Base-by-base conservation (phyloP, 768 basidiomycete species). In the Leccinellum luteum region DNA sequence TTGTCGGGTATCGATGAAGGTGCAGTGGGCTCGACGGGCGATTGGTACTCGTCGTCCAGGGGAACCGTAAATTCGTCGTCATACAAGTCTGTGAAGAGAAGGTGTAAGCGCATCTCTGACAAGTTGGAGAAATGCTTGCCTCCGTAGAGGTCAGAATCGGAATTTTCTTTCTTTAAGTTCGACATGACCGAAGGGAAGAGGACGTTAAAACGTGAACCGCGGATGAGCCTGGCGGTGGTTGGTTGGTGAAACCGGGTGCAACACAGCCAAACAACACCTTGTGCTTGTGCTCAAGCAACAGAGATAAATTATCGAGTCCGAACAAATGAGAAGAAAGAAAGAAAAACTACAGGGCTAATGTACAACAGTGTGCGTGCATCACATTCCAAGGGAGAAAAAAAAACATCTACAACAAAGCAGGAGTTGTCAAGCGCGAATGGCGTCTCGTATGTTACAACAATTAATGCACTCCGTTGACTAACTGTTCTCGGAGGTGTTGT, bases 391-490 rank as follows among this genome's bases (percentile, higher is more conserved):
- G 54, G 47, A 5, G 44, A 5, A 7, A 23, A n/a, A 44, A 57
- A 51, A 54, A 21, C 38, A 48, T 66, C 63, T 63, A 60, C 60
- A 45, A 47, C 23, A 56, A 55, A 56, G 52, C 51, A 48, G 14
- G 35, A 17, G 49, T 23, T 27, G 32, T 19, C 10, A 25, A 27
- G 38, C 27, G 48, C 15, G 10, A 17, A 45, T 14, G 14, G 27
- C 53, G 55, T 47, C 44, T 45, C 32, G 17, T 50, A 19, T 6
- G 17, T 56, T n/a, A n/a, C n/a, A n/a, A n/a, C n/a, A n/a, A n/a
- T n/a, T 72, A 82, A 69, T 81, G 79, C 52, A 82, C 76, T 23
- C 79, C 80, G 61, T 81, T 81, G 7, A 78, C 76, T 25, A 76
- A 57, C 25, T 73, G 79, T 60, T 83, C 79, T 57, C 74, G 73